Evolutionary conservation across 2,329 filamentous ascomycete species (phyloP), one percentile per base, ranked within the genome.

Genomic region (Cordyceps cateniannulata): DNA sequence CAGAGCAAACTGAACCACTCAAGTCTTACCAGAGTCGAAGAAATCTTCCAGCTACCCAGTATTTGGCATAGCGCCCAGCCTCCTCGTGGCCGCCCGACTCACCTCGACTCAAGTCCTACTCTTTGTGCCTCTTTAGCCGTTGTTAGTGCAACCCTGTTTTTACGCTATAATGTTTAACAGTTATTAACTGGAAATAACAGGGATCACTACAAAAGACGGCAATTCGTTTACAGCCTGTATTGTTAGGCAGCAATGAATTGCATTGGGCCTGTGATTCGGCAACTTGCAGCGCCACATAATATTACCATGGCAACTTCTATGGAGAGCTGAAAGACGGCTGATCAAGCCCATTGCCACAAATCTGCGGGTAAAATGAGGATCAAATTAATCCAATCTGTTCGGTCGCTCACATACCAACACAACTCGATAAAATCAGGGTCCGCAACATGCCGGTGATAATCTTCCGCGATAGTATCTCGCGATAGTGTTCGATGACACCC

Each of bases 121-220:
- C 32, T 35, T 10, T 29, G 27, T 29, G 8, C 27, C 27, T 29
- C 35, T 44, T 44, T 59, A 59, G 6, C 48, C 48, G 42, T 20
- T 40, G 49, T 53, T 25, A 59, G 27, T 50, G 49, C 53, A 40
- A 18, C 58, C 48, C 40, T 49, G 58, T 22, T 40, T 10, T 48
- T 53, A 22, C 47, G 38, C 27, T 63, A 55, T 63, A 62, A 40
- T 51, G n/a, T n/a, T n/a, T n/a, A n/a, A n/a, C n/a, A n/a, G n/a
- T n/a, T n/a, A n/a, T n/a, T n/a, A n/a, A n/a, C n/a, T 65, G 63
- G 49, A 50, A 9, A 50, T 65, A 65, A 51, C 51, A 62, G 49
- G 56, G 35, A 38, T 14, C 25, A 6, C n/a, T n/a, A n/a, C n/a
- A n/a, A n/a, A n/a, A n/a, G n/a, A 22, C 52, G 40, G 40, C 53